Conservation (phyloP, 306 rosid genomes). For the Prunus mira region DNA sequence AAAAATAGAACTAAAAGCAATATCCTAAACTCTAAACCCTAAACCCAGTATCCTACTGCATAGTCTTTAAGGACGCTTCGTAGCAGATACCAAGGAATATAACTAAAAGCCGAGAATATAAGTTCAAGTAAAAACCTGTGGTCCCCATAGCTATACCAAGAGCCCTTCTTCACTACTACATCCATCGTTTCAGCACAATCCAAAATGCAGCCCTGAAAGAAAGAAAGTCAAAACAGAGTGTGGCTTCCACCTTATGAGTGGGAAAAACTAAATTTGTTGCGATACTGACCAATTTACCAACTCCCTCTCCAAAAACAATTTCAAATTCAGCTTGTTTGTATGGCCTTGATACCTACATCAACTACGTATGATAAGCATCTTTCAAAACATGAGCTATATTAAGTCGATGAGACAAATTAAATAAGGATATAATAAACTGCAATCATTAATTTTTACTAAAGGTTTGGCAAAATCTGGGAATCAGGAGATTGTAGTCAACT, state of each 20-base stretch:
- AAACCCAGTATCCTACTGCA: background rate
- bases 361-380: slow-evolving; percentile 24
- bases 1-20: background rate
- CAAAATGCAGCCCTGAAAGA: slow-evolving; percentile 87
- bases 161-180: slow-evolving; percentile 74
- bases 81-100: background rate
- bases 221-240: slow-evolving; percentile 28
- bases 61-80: background rate
- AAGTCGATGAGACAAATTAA: background rate
- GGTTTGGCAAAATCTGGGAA: background rate
- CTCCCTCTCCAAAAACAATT: slow-evolving; percentile 95
- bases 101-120: slow-evolving; percentile 16
- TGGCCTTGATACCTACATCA: slow-evolving; percentile 88
- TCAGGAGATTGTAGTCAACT: background rate
- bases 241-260: slow-evolving; percentile 1
- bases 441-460: background rate
- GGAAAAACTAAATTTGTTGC: background rate
- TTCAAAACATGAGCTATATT: slow-evolving; percentile 7
- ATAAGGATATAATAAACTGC: background rate
- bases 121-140: slow-evolving; percentile 58
- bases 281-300: slow-evolving; percentile 68
- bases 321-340: slow-evolving; percentile 97
- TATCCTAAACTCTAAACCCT: no score
- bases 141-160: slow-evolving; percentile 96
- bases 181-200: slow-evolving; percentile 96